These are phyloP conservation scores for Cenchrus fungigraminus DNA, from an alignment of 176 grass and related monocot genomes.

Conservation along the genomic window DNA sequence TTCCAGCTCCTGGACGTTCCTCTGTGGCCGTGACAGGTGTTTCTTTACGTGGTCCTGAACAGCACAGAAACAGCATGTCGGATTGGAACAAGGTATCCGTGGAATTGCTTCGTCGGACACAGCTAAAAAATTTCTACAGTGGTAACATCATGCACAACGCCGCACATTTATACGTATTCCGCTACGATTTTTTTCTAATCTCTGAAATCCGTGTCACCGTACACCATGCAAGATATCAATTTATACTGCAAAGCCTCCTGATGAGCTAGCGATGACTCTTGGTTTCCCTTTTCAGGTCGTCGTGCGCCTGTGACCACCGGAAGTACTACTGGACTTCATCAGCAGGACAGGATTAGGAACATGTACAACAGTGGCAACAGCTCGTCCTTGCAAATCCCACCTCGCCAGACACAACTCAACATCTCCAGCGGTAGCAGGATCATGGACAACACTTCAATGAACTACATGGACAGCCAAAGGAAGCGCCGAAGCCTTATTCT, in stretches of 20 bases:
- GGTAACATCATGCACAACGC: neutral
- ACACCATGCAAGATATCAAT: neutral
- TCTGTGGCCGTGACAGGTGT: neutral
- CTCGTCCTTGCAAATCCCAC: neutral
- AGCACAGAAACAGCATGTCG: neutral
- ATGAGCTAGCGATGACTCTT: neutral
- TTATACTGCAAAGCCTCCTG: neutral
- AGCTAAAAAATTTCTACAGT: neutral
- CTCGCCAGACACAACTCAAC: conserved; percentile 24
- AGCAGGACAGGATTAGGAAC: neutral
- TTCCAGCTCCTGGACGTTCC: conserved; percentile 10
- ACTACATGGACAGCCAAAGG: too few species aligned
- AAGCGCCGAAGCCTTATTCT: neutral
- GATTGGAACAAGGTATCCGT: neutral
- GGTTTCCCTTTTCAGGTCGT: conserved; percentile 13
- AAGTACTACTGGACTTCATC: neutral
- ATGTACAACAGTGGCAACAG: conserved; percentile 1
- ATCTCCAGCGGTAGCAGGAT: conserved; percentile 31
- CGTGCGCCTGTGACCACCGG: neutral
- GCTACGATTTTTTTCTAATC: neutral
- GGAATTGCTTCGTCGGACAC: conserved; percentile 7
- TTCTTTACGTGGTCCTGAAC: conserved; percentile 9
- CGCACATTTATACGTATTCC: neutral
- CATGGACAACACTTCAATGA: neutral
- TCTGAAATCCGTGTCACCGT: too few species aligned